Evolutionary conservation across 2,329 filamentous ascomycete genomes (phyloP), one percentile per base, ranked within the genome.

Genomic region (Dothiorella sarmentorum): DNA sequence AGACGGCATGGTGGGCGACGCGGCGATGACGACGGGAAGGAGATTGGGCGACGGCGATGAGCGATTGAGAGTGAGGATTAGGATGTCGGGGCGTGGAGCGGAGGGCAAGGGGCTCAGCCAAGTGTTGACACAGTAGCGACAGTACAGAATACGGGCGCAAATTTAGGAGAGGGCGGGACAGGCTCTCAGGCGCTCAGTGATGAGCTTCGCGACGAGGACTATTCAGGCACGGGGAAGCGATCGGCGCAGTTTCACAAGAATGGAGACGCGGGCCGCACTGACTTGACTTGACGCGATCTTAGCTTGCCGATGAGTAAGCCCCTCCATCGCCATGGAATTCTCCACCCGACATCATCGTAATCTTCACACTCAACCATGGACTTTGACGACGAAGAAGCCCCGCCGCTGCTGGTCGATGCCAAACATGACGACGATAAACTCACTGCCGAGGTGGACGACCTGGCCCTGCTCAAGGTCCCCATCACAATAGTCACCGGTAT

Each of bases 401-500:
- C 80, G 58, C 86, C 87, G 57, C 86, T 88, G 61, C 81, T 87
- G 65, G 77, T 90, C 61, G 78, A 85, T 27, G 77, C 49, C 33
- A 29, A 13, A 6, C 26, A 27, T 13, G 27, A 62, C 61, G 63
- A 61, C 42, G 45, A 62, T 49, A 59, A 57, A 60, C 66, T 70
- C 13, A 68, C 69, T 29, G 67, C 72, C 26, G 73, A 74, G 3
- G 72, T 78, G 17, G 77, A 81, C 44, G 82, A 85, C 17, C 60
- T 69, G 61, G 78, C 80, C 47, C 72, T 75, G 7, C 74, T 83
- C 61, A 91, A 88, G 73, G 90, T 93, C 1, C 90, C 90, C 17
- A 90, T 94, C 63, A 93, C 90, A 0, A 91, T 94, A 62, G 87
- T 94, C 9, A 94, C 90, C 56, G 90, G 87, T 85, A 77, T 61